A percentile compares a stretch with the other conserved stretches of the same genome.
These are phyloP conservation scores for Isabelozyma rhagii DNA, from an alignment of 805 yeast genomes.

Conservation along the genomic window DNA sequence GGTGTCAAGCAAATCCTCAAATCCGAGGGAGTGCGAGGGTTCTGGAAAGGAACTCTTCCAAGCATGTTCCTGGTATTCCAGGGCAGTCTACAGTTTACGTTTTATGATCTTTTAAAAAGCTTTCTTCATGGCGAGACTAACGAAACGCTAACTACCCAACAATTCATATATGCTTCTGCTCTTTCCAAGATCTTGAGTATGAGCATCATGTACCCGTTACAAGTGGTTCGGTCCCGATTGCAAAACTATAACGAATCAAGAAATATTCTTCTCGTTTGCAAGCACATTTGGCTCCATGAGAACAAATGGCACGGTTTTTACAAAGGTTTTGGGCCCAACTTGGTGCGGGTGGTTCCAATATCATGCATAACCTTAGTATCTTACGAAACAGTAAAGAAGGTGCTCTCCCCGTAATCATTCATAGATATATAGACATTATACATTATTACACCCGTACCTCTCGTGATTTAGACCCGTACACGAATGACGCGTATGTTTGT, in stretches of 20 bases:
- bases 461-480: background rate
- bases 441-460: background rate
- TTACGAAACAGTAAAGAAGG: conserved; percentile 58
- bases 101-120: conserved; percentile 75
- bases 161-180: conserved; percentile 67
- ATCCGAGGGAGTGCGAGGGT: conserved; percentile 58
- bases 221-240: conserved; percentile 72
- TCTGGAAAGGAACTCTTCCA: conserved; percentile 74
- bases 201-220: conserved; percentile 74
- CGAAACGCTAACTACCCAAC: conserved; percentile 42
- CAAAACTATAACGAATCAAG: conserved; percentile 42
- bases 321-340: conserved; percentile 76
- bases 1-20: conserved; percentile 49
- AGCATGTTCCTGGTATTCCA: conserved; percentile 81
- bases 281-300: conserved; percentile 42
- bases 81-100: conserved; percentile 82
- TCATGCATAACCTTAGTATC: conserved; percentile 87
- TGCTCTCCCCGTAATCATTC: conserved; percentile 6
- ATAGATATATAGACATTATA: background rate
- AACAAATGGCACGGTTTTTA: conserved; percentile 68
- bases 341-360: conserved; percentile 84
- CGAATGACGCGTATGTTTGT: background rate
- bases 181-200: conserved; percentile 68
- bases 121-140: conserved; percentile 9
- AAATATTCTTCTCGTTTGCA: conserved; percentile 27